These are phyloP conservation scores for Iris pallida DNA, from an alignment of 116 monocot genomes.

Conservation along the genomic window DNA sequence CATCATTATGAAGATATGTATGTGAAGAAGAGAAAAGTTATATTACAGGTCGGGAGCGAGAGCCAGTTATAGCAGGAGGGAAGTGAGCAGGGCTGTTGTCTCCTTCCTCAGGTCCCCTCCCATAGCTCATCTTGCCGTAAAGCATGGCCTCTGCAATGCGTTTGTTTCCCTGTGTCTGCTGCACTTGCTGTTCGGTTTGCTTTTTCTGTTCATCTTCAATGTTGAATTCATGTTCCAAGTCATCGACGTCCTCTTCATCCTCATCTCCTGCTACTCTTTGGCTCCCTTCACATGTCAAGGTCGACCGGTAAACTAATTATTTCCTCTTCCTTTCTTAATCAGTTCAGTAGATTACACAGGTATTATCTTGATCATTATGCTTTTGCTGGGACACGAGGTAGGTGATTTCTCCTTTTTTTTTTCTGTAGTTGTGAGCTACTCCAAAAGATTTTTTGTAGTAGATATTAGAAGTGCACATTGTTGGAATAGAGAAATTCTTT, in stretches of 20 bases:
- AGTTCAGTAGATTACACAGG: not conserved
- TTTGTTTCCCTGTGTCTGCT: conserved; percentile 26
- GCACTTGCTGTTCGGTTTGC: conserved; percentile 27
- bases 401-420: not conserved
- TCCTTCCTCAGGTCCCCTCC: conserved; percentile 45
- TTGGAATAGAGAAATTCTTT: too few species aligned
- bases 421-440: not conserved
- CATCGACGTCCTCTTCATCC: conserved; percentile 88
- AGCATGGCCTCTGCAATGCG: conserved; percentile 83
- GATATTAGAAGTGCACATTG: too few species aligned
- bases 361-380: not conserved
- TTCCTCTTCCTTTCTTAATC: not conserved
- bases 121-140: conserved; percentile 84
- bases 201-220: conserved; percentile 42
- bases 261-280: conserved; percentile 93
- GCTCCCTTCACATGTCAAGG: conserved; percentile 48
- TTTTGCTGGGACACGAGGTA: not conserved
- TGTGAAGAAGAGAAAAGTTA: not conserved
- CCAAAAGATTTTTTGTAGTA: not conserved
- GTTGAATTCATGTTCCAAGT: conserved; percentile 89
- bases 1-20: not conserved
- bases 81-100: conserved; percentile 45
- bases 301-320: not conserved
- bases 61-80: conserved; percentile 59
- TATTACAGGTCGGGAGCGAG: conserved; percentile 55